Evolutionary conservation across 129 eudicot genomes (phyloP).

Genomic region (Silybum marianum): DNA sequence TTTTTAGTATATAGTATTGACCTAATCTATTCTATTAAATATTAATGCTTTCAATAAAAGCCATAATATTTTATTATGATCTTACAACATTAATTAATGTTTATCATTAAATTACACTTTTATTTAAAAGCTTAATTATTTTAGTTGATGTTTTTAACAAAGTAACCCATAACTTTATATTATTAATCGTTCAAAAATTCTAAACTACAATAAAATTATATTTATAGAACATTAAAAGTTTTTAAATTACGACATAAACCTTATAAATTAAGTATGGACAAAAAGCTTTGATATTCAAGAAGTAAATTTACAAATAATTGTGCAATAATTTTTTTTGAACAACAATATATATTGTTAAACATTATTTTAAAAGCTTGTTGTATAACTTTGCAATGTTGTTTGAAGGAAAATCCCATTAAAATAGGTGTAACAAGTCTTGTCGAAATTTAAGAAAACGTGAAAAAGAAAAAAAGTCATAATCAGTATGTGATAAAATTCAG

Average conservation of each 20-base stretch:
- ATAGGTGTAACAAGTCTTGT: background rate
- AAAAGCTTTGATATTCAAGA: background rate
- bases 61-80: background rate
- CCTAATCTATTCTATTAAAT: background rate
- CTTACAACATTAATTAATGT: background rate
- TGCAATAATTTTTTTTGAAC: too few relatives aligned
- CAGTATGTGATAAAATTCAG: background rate
- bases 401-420: too few relatives aligned
- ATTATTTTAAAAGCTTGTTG: background rate
- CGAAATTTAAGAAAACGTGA: background rate
- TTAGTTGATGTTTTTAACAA: background rate
- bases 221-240: too few relatives aligned
- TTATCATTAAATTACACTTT: background rate
- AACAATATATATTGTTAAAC: background rate
- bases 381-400: too few relatives aligned
- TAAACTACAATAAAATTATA: background rate
- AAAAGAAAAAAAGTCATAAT: background rate
- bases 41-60: conserved; percentile 7
- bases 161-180: background rate
- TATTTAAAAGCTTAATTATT: background rate
- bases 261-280: background rate
- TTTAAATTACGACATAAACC: background rate
- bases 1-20: background rate
- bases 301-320: background rate
- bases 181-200: background rate